Percentiles rank a stretch among this genome's conserved stretches.
These are phyloP conservation scores for Aspergillus intermedius DNA, from an alignment of 2,329 filamentous ascomycete species.

Conservation along the genomic window DNA sequence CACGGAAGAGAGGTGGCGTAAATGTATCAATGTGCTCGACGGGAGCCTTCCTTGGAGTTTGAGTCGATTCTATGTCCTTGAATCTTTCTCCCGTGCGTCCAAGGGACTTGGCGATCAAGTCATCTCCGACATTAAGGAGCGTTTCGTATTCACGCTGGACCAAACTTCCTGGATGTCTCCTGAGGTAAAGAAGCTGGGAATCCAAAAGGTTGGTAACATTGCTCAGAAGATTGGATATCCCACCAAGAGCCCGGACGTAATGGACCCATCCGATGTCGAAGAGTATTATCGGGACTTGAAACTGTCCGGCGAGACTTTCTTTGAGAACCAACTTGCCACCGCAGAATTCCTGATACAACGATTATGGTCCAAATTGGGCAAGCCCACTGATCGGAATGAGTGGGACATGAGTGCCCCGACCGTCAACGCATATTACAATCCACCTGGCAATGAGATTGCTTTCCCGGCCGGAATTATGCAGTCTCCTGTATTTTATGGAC, in stretches of 20 bases:
- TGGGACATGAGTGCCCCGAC: constrained; percentile 57
- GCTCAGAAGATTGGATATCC: constrained; percentile 64
- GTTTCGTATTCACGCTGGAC: constrained; percentile 57
- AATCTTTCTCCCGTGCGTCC: constrained; percentile 59
- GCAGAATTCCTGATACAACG: constrained; percentile 43
- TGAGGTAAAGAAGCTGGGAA: constrained; percentile 53
- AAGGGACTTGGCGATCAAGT: constrained; percentile 63
- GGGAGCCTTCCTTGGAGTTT: constrained; percentile 59
- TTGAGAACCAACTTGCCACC: constrained; percentile 51
- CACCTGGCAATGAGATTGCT: constrained; percentile 60
- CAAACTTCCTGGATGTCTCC: constrained; percentile 59
- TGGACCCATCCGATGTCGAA: constrained; percentile 50
- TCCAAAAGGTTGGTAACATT: constrained; percentile 61
- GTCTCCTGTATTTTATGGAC: constrained; percentile 57
- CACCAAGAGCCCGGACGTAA: constrained; percentile 55
- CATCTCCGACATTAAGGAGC: constrained; percentile 62
- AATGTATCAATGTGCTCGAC: constrained; percentile 55
- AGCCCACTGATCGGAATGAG: constrained; percentile 54
- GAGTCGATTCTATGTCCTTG: constrained; percentile 64
- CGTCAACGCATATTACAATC: constrained; percentile 63
- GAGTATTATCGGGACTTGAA: constrained; percentile 52
- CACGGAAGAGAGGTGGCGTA: constrained; percentile 59
- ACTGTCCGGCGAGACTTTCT: constrained; percentile 48
- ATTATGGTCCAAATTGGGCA: constrained; percentile 54
- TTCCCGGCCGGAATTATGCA: constrained; percentile 67